These are phyloP conservation scores for Erodium maritimum DNA, from an alignment of 345 rosid genomes.

Conservation along the genomic window DNA sequence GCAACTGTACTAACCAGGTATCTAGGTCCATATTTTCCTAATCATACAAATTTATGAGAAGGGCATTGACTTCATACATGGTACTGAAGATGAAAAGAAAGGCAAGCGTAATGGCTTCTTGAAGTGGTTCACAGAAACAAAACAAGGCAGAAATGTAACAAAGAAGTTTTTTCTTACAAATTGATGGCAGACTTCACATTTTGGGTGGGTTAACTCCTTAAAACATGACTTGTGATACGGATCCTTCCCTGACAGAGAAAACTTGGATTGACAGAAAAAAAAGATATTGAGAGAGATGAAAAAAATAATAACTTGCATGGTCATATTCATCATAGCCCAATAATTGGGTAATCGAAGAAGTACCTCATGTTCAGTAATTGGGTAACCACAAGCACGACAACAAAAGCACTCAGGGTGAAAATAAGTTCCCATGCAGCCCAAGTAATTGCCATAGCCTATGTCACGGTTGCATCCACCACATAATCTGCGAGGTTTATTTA, in stretches of 20 bases:
- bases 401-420: constrained; percentile 89
- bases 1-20: no score
- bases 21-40: no score
- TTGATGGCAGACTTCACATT: constrained; percentile 89
- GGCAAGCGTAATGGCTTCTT: not conserved
- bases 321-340: no score
- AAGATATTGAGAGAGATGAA: not conserved
- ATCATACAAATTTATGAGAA: no score
- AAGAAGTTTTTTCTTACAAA: constrained; percentile 43
- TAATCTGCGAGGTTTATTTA: constrained; percentile 36
- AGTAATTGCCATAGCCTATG: constrained; percentile 58
- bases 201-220: constrained; percentile 81
- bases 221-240: constrained; percentile 87
- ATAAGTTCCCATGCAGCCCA: constrained; percentile 70
- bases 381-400: constrained; percentile 52
- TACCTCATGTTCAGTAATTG: constrained; percentile 86
- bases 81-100: not conserved
- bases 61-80: no score
- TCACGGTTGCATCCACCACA: constrained; percentile 69
- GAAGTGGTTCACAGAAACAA: no score
- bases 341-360: constrained; percentile 6
- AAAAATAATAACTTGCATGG: not conserved
- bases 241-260: constrained; percentile 59
- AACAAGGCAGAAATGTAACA: no score
- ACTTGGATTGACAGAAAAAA: constrained; percentile 45